Percentiles rank a stretch among this genome's conserved stretches.
Evolutionary conservation across 129 eudicot species (phyloP).

Genomic region (Arctium minus): DNA sequence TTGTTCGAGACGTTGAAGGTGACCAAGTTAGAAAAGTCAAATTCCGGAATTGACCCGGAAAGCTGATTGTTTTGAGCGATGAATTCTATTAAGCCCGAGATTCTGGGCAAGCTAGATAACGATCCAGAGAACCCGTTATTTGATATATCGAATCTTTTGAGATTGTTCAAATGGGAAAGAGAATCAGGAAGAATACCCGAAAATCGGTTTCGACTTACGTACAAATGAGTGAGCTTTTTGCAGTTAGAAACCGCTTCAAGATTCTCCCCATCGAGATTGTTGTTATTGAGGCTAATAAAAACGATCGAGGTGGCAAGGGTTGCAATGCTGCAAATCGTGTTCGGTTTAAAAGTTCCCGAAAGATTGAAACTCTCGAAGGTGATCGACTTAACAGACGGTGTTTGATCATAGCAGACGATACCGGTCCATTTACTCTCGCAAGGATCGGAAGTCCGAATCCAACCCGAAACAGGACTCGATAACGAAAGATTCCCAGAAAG

Average conservation of each 20-base stretch:
- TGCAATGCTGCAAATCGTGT: constrained; percentile 37
- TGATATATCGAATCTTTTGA: constrained; percentile 53
- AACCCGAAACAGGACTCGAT: constrained; percentile 38
- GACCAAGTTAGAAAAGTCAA: constrained; percentile 35
- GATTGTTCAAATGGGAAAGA: constrained; percentile 43
- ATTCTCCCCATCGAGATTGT: constrained; percentile 37
- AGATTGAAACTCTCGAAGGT: constrained; percentile 33
- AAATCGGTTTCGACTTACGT: constrained; percentile 37
- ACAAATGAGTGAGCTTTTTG: constrained; percentile 42
- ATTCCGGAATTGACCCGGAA: constrained; percentile 47
- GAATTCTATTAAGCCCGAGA: constrained; percentile 42
- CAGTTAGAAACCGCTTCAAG: constrained; percentile 45
- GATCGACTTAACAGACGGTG: constrained; percentile 25
- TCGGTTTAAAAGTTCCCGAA: constrained; percentile 48
- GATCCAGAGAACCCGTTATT: constrained; percentile 44
- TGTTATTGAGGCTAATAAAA: constrained; percentile 40
- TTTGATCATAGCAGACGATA: constrained; percentile 30
- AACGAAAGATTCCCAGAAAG: constrained; percentile 35
- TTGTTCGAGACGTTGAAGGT: constrained; percentile 53
- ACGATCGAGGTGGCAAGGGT: constrained; percentile 42
- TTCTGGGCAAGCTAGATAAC: constrained; percentile 45
- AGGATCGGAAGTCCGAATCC: constrained; percentile 59
- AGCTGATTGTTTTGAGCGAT: constrained; percentile 46
- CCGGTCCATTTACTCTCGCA: constrained; percentile 58
- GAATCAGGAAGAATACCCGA: constrained; percentile 49